phyloP scores from a whole-genome alignment of 176 grass and related monocot genomes.

The Eleusine indica region DNA sequence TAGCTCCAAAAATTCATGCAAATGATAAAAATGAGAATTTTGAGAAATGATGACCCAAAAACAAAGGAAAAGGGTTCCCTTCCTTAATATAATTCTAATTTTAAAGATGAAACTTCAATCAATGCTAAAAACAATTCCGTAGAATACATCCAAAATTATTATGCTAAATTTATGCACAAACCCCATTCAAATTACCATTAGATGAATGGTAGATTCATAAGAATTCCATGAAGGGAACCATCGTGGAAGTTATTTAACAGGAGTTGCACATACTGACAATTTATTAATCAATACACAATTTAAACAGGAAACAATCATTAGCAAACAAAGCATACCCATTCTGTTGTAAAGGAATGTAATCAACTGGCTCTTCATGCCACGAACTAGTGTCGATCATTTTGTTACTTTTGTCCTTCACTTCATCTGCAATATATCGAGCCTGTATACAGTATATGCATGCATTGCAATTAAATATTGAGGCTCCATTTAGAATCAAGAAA shows the following conservation, averaged over 20 bases:
- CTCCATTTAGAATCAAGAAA: background rate
- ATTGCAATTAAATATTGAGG: conserved; percentile 5
- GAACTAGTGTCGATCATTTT: conserved; percentile 53
- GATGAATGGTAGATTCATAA: background rate
- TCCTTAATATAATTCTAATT: background rate
- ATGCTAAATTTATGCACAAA: background rate
- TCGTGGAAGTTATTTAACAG: background rate
- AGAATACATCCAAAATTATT: background rate
- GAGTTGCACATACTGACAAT: background rate
- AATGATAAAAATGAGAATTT: background rate
- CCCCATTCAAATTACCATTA: background rate
- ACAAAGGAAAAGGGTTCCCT: background rate
- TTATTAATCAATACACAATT: conserved; percentile 15
- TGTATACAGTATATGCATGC: conserved; percentile 42
- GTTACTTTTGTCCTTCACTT: conserved; percentile 78
- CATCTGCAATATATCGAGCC: conserved; percentile 71
- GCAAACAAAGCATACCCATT: conserved; percentile 61
- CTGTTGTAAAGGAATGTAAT: conserved; percentile 56
- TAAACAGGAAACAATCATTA: conserved; percentile 9
- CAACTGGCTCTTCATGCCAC: conserved; percentile 49
- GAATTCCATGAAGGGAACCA: background rate
- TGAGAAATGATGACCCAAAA: background rate
- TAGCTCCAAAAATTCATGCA: background rate
- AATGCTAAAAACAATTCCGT: background rate
- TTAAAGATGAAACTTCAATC: background rate